Evolutionary conservation across 1,284 basidiomycete species (phyloP).

Genomic region (Leccinum subatratum): DNA sequence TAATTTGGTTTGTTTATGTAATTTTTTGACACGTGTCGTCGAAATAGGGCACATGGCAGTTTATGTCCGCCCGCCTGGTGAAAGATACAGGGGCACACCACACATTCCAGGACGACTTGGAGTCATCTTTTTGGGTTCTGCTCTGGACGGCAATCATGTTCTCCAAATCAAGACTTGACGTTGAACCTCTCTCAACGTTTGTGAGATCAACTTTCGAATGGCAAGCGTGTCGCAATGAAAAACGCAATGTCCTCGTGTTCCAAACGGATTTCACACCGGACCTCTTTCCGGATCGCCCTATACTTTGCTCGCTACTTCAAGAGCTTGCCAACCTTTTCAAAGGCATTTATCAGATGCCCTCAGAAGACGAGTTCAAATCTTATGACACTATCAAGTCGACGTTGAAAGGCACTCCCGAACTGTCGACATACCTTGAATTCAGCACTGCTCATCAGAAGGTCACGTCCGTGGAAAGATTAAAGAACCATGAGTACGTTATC

Average conservation of each 20-base stretch:
- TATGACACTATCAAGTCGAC: not conserved
- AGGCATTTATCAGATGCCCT: not conserved
- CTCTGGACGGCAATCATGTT: not conserved
- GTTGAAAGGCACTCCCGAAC: not conserved
- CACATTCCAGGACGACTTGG: not conserved
- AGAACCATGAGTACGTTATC: not conserved
- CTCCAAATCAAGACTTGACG: not conserved
- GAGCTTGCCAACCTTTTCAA: slow-evolving; percentile 1
- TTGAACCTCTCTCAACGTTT: not conserved
- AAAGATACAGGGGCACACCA: not conserved
- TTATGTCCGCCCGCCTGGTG: not conserved
- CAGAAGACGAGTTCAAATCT: not conserved
- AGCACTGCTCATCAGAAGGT: not conserved
- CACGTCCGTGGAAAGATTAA: not conserved
- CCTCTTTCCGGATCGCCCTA: not conserved
- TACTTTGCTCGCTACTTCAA: not conserved
- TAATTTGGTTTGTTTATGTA: not conserved
- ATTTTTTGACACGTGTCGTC: not conserved
- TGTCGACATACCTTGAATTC: not conserved
- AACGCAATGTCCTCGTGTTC: not conserved
- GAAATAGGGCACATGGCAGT: not conserved
- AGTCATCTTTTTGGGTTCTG: slow-evolving; percentile 2
- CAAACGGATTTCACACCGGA: not conserved
- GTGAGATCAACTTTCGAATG: not conserved
- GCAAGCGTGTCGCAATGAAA: not conserved